Evolutionary conservation across 2,329 filamentous ascomycete species (phyloP).

Genomic region (Colletotrichum costaricense): DNA sequence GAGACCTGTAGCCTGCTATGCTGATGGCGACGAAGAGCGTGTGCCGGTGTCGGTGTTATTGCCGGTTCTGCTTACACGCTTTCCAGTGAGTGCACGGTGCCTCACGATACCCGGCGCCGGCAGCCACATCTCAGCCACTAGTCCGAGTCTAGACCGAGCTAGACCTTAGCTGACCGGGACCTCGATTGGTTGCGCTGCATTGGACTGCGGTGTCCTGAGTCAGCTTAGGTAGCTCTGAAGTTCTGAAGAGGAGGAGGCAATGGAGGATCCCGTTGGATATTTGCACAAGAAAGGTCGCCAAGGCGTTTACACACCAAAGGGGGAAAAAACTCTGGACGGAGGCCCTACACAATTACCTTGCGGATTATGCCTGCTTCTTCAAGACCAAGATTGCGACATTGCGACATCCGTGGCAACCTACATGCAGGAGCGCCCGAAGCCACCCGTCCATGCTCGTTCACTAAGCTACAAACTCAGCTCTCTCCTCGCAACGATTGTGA

Average conservation of each 20-base stretch:
- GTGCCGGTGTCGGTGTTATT: background rate
- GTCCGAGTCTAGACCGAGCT: constrained; percentile 1
- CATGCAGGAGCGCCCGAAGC: background rate
- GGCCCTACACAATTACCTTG: background rate
- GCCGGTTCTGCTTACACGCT: background rate
- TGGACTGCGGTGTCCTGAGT: background rate
- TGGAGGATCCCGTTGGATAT: background rate
- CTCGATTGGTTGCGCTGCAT: background rate
- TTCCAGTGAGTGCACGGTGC: background rate
- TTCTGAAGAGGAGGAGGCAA: too few species aligned
- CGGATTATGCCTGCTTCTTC: constrained; percentile 16
- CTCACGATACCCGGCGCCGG: constrained; percentile 3
- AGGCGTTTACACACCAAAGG: background rate
- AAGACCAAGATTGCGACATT: background rate
- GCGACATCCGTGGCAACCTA: constrained; percentile 4
- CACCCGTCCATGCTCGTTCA: background rate
- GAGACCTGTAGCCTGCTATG: background rate
- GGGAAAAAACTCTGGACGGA: constrained; percentile 5
- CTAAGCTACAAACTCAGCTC: background rate
- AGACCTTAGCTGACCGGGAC: background rate
- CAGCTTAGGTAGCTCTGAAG: background rate
- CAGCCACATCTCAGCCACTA: constrained; percentile 22
- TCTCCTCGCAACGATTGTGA: background rate
- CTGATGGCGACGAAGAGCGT: background rate
- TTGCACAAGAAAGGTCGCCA: background rate